A percentile compares a stretch with the other conserved stretches of the same genome.
These are phyloP conservation scores for Echria macrotheca DNA, from an alignment of 495 filamentous ascomycete genomes.

Conservation along the genomic window DNA sequence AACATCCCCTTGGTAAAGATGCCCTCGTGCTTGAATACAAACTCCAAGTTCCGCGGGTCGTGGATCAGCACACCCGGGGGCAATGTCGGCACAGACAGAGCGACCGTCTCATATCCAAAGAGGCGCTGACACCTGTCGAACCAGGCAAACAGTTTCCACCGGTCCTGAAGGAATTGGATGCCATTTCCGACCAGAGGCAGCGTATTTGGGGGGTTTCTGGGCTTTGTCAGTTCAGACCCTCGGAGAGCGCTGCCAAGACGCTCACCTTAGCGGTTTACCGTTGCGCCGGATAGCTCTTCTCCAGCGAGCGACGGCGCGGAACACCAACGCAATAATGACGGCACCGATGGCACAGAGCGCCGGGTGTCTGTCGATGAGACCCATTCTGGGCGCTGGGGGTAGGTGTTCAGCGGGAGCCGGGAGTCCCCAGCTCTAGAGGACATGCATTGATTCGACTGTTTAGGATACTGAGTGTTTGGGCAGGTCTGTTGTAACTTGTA, in stretches of 20 bases:
- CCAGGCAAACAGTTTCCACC: slow-evolving; percentile 54
- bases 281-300: slow-evolving; percentile 20
- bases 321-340: slow-evolving; percentile 15
- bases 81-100: slow-evolving; percentile 51
- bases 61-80: slow-evolving; percentile 56
- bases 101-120: slow-evolving; percentile 51
- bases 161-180: slow-evolving; percentile 49
- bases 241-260: neutral
- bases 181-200: slow-evolving; percentile 55
- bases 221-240: neutral
- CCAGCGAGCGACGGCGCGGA: slow-evolving; percentile 11
- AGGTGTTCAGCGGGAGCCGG: too few relatives aligned
- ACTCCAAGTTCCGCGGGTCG: slow-evolving; percentile 53
- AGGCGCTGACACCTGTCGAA: slow-evolving; percentile 50
- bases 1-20: slow-evolving; percentile 54
- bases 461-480: too few relatives aligned
- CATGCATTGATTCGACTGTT: too few relatives aligned
- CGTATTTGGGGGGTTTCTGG: slow-evolving; percentile 48
- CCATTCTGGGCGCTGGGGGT: neutral
- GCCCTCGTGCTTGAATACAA: slow-evolving; percentile 53
- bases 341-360: slow-evolving; percentile 14
- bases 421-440: too few relatives aligned
- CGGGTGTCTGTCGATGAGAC: neutral
- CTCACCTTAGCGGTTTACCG: slow-evolving; percentile 24
- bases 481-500: too few relatives aligned